Conservation (phyloP, 108 stramenopile genomes). For the Skeletonema tropicum region DNA sequence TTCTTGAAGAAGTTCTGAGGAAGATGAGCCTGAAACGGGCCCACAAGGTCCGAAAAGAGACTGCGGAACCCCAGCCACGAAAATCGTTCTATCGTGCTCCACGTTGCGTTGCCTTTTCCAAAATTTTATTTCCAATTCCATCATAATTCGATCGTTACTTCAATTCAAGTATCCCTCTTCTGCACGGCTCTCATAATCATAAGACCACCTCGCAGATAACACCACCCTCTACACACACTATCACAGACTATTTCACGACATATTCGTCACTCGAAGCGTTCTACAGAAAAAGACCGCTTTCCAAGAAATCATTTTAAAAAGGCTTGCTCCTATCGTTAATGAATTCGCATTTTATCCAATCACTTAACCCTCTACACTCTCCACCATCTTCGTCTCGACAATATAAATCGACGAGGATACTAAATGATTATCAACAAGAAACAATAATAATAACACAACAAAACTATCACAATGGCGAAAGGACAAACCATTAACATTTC, state of each 20-base stretch:
- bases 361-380: slow-evolving; percentile 1
- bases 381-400: slow-evolving; percentile 7
- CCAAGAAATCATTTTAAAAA: not conserved
- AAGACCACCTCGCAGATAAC: not conserved
- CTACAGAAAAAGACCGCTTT: not conserved
- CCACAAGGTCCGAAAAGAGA: too few relatives aligned
- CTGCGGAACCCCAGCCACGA: too few relatives aligned
- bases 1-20: too few relatives aligned
- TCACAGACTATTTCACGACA: not conserved
- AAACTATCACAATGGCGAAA: slow-evolving; percentile 58
- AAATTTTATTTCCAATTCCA: too few relatives aligned
- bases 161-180: too few relatives aligned
- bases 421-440: slow-evolving; percentile 27
- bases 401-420: slow-evolving; percentile 3
- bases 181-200: not conserved
- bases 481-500: slow-evolving; percentile 90
- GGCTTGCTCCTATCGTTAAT: slow-evolving; percentile 1
- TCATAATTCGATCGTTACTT: too few relatives aligned
- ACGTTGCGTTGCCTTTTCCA: too few relatives aligned
- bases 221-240: not conserved
- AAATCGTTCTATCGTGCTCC: too few relatives aligned
- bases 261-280: not conserved
- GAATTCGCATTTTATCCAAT: not conserved
- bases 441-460: slow-evolving; percentile 13
- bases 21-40: too few relatives aligned